Evolutionary conservation across 768 basidiomycete genomes (phyloP).

Genomic region (Scleroderma citrinum): DNA sequence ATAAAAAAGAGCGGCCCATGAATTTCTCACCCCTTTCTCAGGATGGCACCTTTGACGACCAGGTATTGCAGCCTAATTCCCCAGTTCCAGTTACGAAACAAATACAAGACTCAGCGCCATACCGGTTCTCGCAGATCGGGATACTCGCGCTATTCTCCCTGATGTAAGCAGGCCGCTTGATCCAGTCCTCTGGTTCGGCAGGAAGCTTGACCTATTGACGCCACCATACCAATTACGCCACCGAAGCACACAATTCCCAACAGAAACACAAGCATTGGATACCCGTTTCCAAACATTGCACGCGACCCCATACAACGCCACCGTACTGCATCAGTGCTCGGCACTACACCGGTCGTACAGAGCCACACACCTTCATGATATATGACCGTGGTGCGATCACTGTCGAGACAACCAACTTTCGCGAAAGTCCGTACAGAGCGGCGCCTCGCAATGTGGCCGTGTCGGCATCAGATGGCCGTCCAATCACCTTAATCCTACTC

Average conservation of each 20-base stretch:
- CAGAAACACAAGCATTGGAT: neutral
- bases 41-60: constrained; percentile 80
- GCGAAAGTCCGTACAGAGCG: constrained; percentile 81
- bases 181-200: constrained; percentile 78
- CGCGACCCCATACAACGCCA: neutral
- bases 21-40: constrained; percentile 71
- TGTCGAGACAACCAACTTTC: constrained; percentile 69
- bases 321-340: too few relatives aligned
- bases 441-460: constrained; percentile 85
- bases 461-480: constrained; percentile 80
- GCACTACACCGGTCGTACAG: too few relatives aligned
- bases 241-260: neutral
- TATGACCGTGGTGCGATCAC: constrained; percentile 81
- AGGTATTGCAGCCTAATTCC: constrained; percentile 71
- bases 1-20: constrained; percentile 9
- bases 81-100: constrained; percentile 7
- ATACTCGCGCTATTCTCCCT: constrained; percentile 69
- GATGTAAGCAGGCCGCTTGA: constrained; percentile 83
- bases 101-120: constrained; percentile 13
- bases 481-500: constrained; percentile 64
- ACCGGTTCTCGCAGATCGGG: constrained; percentile 82
- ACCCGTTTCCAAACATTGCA: neutral
- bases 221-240: neutral
- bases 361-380: constrained; percentile 65
- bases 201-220: constrained; percentile 71